Base-by-base conservation (phyloP, 768 basidiomycete species). In the Rhizopogon roseolus region DNA sequence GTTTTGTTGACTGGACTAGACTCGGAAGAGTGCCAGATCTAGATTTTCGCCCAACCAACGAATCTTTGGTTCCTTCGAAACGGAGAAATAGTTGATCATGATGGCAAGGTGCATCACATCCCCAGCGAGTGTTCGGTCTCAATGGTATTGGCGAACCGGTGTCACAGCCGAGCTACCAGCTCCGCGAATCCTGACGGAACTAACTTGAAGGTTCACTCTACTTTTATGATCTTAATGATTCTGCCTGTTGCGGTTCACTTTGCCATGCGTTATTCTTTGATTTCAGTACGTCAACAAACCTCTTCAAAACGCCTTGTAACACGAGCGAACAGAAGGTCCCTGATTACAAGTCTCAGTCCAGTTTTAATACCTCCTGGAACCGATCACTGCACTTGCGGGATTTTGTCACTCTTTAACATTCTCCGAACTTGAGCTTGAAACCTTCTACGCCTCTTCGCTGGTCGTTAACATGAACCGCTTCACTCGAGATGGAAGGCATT, bases 31-130 rank as follows among this genome's bases (percentile, higher is more conserved):
- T 66, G 50, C 44, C 53, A 54, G 50, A 56, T 55, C 66, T 62
- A 60, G 66, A 68, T 54, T 56, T 61, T 56, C 56, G 66, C 66
- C 66, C 68, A 66, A 62, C 66, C 67, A 22, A 64, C 64, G 64
- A 71, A 71, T 74, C 71, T 67, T 71, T 70, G 72, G 71, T 71
- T 67, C 74, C 71, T 73, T 78, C 72, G 73, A 76, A 67, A 73
- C 64, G 67, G 69, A 65, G 72, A 71, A 66, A 65, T 71, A 68
- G 71, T 71, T 67, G 74, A 75, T 70, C 74, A 73, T 74, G 72
- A n/a, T n/a, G n/a, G n/a, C n/a, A n/a, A n/a, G n/a, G 71, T 52
- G 55, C 22, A 22, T 22, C 22, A 22, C 22, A 22, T 22, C 22
- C 54, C 60, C 60, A 63, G 68, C 51, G 46, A 17, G 63, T 5